These are phyloP conservation scores for Emergomyces pasteurianus DNA, from an alignment of 2,329 filamentous ascomycete genomes.

Conservation along the genomic window DNA sequence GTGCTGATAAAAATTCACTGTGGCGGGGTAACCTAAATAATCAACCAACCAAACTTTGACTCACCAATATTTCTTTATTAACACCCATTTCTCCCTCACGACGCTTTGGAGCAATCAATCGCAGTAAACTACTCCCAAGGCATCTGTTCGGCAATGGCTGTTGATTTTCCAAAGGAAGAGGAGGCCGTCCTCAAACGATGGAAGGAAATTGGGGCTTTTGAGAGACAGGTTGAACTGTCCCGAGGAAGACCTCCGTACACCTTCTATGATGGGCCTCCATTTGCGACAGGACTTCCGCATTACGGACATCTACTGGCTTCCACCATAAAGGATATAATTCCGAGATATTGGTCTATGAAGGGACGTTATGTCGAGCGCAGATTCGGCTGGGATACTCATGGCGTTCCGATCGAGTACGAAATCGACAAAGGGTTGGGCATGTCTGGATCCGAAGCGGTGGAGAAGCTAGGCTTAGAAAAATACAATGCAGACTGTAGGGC, in stretches of 20 bases:
- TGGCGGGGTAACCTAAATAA: background rate
- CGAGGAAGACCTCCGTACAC: slow-evolving; percentile 74
- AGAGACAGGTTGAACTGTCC: slow-evolving; percentile 76
- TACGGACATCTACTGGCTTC: slow-evolving; percentile 74
- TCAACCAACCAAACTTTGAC: slow-evolving; percentile 1
- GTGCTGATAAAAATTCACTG: background rate
- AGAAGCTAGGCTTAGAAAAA: slow-evolving; percentile 70
- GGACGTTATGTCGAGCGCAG: slow-evolving; percentile 82
- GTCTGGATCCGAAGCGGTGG: slow-evolving; percentile 74
- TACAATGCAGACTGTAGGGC: slow-evolving; percentile 88
- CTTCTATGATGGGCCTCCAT: slow-evolving; percentile 84
- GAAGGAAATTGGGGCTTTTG: slow-evolving; percentile 86
- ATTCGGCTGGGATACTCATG: slow-evolving; percentile 94
- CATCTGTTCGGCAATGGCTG: slow-evolving; percentile 51
- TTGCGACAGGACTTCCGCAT: slow-evolving; percentile 59
- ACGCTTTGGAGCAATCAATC: background rate
- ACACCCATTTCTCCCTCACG: slow-evolving; percentile 7
- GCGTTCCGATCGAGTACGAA: slow-evolving; percentile 89
- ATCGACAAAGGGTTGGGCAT: slow-evolving; percentile 94
- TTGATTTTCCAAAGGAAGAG: slow-evolving; percentile 89
- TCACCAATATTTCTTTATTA: slow-evolving; percentile 5
- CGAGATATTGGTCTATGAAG: slow-evolving; percentile 95
- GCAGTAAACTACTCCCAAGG: slow-evolving; percentile 6
- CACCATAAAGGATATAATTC: slow-evolving; percentile 95
- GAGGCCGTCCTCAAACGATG: slow-evolving; percentile 72